Percentiles rank a stretch among this genome's conserved stretches.
These are phyloP conservation scores for Peziza echinospora DNA, from an alignment of 495 filamentous ascomycete species.

Conservation along the genomic window DNA sequence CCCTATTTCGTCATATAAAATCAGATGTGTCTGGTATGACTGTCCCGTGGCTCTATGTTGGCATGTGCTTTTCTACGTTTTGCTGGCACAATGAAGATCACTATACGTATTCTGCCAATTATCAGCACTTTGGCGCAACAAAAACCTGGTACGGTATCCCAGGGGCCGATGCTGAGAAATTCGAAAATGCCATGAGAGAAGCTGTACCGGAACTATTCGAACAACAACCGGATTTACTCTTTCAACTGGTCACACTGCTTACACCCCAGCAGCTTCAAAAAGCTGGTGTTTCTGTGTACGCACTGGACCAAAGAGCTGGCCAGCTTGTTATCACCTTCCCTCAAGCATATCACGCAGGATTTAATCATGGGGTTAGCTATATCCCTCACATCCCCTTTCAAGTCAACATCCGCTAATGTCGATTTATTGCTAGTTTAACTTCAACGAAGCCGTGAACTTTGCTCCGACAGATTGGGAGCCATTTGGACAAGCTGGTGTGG, in stretches of 20 bases:
- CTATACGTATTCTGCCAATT: slow-evolving; percentile 93
- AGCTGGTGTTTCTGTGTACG: slow-evolving; percentile 79
- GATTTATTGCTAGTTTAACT: slow-evolving; percentile 90
- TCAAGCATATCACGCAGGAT: slow-evolving; percentile 77
- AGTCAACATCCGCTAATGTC: slow-evolving; percentile 14
- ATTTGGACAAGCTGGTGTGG: slow-evolving; percentile 66
- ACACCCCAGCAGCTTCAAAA: slow-evolving; percentile 88
- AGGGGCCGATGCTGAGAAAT: slow-evolving; percentile 74
- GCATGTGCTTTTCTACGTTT: slow-evolving; percentile 98
- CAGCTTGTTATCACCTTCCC: slow-evolving; percentile 93
- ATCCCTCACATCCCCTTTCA: slow-evolving; percentile 11
- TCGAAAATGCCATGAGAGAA: slow-evolving; percentile 84
- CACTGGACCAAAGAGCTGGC: slow-evolving; percentile 81
- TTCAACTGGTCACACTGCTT: slow-evolving; percentile 86
- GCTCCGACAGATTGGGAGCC: slow-evolving; percentile 95
- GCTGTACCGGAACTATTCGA: slow-evolving; percentile 94
- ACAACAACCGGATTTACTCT: slow-evolving; percentile 86
- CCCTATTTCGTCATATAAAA: slow-evolving; percentile 90
- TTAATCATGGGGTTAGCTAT: slow-evolving; percentile 48
- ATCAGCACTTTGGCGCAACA: slow-evolving; percentile 94
- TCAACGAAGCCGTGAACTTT: slow-evolving; percentile 98
- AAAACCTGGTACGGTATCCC: slow-evolving; percentile 99
- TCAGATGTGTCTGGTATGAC: slow-evolving; percentile 99
- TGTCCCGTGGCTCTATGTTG: slow-evolving; percentile 98
- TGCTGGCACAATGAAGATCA: slow-evolving; percentile 99